Evolutionary conservation across 2,329 filamentous ascomycete genomes (phyloP), one percentile per base, ranked within the genome.

Genomic region (Trichocomaceae sp.): DNA sequence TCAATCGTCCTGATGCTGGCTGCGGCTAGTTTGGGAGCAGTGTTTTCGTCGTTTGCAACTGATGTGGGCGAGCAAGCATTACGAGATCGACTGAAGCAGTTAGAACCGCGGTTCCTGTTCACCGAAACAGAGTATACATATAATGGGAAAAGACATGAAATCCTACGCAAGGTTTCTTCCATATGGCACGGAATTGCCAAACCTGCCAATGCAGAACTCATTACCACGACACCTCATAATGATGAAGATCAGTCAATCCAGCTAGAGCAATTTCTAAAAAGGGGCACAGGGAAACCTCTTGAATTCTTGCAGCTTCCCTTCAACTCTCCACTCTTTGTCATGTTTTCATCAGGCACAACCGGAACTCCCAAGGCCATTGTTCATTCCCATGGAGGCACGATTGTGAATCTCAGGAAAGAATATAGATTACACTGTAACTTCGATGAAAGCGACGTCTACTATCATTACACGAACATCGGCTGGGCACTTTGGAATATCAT

Each of bases 401-500:
- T 77, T 50, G 57, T 77, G 1, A 73, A 76, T 48, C 65, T 74
- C 42, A 73, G 73, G 53, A 77, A 78, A 57, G 70, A 74, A 47
- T 66, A 71, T 3, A 60, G 68, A 20, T 64, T 77, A 0, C 75
- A 77, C 76, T 26, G 76, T 63, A 70, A 69, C 6, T 66, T 76
- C 9, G 68, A 66, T 1, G 63, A 69, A 0, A 55, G 64, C 9
- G 71, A 73, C 45, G 63, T 74, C 7, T 71, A 77, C 23, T 69
- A 77, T 55, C 75, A 77, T 56, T 78, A 76, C 61, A 72, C 69
- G 5, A 74, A 67, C 44, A 77, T 75, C 1, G 74, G 72, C 6
- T 78, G 75, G 75, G 70, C 77, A 1, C 66, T 77, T n/a, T 76
- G 71, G 63, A 74, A 75, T 59, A 69, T 74, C 42, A 73, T 75